Percentiles rank a stretch among this genome's conserved stretches.
These are phyloP conservation scores for Alternaria rosae DNA, from an alignment of 2,329 filamentous ascomycete species.

Conservation along the genomic window DNA sequence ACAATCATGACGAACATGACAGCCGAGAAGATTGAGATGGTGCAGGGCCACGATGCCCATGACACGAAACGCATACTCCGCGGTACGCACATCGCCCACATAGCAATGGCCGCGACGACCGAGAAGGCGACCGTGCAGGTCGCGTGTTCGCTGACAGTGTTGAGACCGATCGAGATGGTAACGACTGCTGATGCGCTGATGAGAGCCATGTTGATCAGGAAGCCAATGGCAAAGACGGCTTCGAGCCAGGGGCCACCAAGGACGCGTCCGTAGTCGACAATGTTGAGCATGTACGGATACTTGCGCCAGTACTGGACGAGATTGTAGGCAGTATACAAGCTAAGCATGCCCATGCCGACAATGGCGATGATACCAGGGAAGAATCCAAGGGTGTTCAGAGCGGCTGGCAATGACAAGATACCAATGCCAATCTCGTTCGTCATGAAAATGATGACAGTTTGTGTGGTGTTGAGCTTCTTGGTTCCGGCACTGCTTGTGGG, in stretches of 20 bases:
- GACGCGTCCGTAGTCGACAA: slow-evolving; percentile 40
- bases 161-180: slow-evolving; percentile 38
- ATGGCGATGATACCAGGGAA: slow-evolving; percentile 37
- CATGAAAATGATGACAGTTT: slow-evolving; percentile 41
- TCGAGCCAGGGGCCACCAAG: slow-evolving; percentile 37
- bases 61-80: slow-evolving; percentile 40
- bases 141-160: slow-evolving; percentile 37
- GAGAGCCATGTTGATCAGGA: slow-evolving; percentile 40
- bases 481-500: slow-evolving; percentile 8
- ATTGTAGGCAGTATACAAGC: slow-evolving; percentile 39
- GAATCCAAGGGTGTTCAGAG: slow-evolving; percentile 35
- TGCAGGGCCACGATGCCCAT: slow-evolving; percentile 38
- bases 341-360: slow-evolving; percentile 35
- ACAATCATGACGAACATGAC: slow-evolving; percentile 38
- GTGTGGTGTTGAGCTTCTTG: slow-evolving; percentile 34
- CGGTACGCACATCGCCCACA: slow-evolving; percentile 38
- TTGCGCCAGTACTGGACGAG: slow-evolving; percentile 42
- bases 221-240: slow-evolving; percentile 34
- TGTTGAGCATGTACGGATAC: slow-evolving; percentile 40
- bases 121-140: slow-evolving; percentile 40
- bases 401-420: slow-evolving; percentile 35
- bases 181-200: slow-evolving; percentile 38
- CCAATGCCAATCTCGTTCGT: slow-evolving; percentile 43
- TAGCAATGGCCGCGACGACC: slow-evolving; percentile 31
- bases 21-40: slow-evolving; percentile 29